Base-by-base conservation (phyloP, 1,284 basidiomycete species). In the Puccinia hordei region DNA sequence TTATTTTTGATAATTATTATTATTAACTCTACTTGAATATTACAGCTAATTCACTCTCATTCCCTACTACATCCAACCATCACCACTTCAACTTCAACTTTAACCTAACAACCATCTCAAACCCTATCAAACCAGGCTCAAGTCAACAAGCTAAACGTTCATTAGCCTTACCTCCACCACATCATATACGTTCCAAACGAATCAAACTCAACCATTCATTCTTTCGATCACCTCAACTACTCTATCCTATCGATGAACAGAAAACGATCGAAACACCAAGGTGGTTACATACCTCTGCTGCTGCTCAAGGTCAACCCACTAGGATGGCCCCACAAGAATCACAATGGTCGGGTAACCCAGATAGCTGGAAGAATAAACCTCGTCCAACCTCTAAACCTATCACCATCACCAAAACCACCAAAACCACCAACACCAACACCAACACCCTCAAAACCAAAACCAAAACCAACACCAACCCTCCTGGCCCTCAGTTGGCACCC, bases 281-380 rank as follows among this genome's bases (percentile, higher is more conserved):
- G 44, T 76, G 74, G 74, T 35, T 76, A 33, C 27, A 51, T 24
- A 76, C 55, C 19, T 63, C 74, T 12, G 41, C 74, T 22, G 59
- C 74, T 35, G 59, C 63, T 12, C 61, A 51, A 2, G 74, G 74
- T 30, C 49, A 61, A 30, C 15, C 74, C 3, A 66, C 44, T 22
- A 66, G 38, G 15, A 61, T 76, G n/a, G n/a, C 44, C 49, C 74
- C 74, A 3, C 44, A 2, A 4, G 61, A 76, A 19, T 0, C n/a
- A 8, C 41, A 66, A 66, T 76, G 44, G n/a, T 55, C n/a, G 8
- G 74, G 74, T 22, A 76, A 38, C 17, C 27, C 35, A 4, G 24
- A 68, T n/a, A 63, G 46, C 44, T 68, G 61, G 61, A 22, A n/a
- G n/a, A n/a, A n/a, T n/a, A n/a, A n/a, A n/a, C n/a, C n/a, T n/a